Conservation (phyloP, 2,329 filamentous ascomycete species). For the Curvularia verruculosa region DNA sequence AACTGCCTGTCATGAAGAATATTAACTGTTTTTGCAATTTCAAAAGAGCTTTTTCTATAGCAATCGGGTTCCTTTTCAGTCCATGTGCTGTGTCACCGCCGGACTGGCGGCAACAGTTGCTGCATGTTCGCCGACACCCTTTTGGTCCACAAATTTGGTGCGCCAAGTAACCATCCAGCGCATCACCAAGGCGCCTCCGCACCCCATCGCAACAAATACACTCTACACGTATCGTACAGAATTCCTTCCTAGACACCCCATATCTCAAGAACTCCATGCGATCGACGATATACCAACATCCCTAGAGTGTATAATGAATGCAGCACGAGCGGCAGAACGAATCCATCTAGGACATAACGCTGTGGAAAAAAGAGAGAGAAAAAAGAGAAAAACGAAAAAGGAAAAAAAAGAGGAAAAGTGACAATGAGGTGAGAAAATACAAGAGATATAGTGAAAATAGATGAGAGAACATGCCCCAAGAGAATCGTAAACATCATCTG, state of each 20-base stretch:
- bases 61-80: conserved; percentile 21
- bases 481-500: conserved; percentile 43
- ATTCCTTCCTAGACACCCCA: conserved; percentile 32
- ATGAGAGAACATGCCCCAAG: conserved; percentile 30
- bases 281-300: conserved; percentile 28
- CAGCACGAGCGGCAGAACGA: conserved; percentile 39
- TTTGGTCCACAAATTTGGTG: conserved; percentile 15
- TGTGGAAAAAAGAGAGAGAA: too few relatives aligned
- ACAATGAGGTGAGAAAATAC: conserved; percentile 22
- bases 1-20: conserved; percentile 7
- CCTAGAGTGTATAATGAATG: conserved; percentile 36
- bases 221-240: conserved; percentile 40
- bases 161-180: conserved; percentile 40
- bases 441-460: conserved; percentile 31
- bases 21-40: conserved; percentile 45
- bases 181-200: conserved; percentile 29
- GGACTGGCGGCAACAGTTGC: conserved; percentile 15
- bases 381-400: too few relatives aligned
- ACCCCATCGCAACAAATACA: conserved; percentile 29
- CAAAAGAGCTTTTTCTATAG: conserved; percentile 38
- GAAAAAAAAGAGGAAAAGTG: too few relatives aligned
- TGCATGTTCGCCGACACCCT: conserved; percentile 14
- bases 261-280: conserved; percentile 38
- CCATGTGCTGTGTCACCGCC: conserved; percentile 15
- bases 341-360: conserved; percentile 41